phyloP scores from a whole-genome alignment of 2,329 filamentous ascomycete genomes.

The Talaromyces sp. region DNA sequence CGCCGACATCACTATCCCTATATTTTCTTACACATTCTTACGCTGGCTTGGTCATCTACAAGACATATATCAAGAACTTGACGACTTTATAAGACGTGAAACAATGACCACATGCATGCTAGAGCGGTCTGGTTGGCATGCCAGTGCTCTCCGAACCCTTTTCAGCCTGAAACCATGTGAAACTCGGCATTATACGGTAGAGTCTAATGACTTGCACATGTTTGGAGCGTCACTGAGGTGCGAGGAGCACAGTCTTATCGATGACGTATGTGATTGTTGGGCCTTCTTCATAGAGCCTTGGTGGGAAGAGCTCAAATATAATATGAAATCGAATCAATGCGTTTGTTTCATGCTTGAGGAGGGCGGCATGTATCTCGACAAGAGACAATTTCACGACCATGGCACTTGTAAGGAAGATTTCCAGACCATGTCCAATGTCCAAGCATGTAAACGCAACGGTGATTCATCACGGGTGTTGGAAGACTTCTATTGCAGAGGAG shows the following conservation, averaged over 20 bases:
- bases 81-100: neutral
- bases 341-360: slow-evolving; percentile 1
- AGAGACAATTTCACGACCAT: neutral
- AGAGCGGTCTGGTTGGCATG: neutral
- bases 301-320: slow-evolving; percentile 12
- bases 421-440: neutral
- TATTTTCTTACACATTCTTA: neutral
- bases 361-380: neutral
- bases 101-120: neutral
- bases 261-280: no score
- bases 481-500: neutral
- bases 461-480: neutral
- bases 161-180: neutral
- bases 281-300: neutral
- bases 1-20: slow-evolving; percentile 1
- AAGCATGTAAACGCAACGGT: neutral
- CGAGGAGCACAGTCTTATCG: no score
- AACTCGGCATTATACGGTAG: neutral
- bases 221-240: neutral
- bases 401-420: neutral
- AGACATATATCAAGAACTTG: neutral
- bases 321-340: neutral
- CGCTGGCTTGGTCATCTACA: neutral
- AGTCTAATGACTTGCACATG: neutral
- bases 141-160: neutral